Base-by-base conservation (phyloP, 208 protist genomes). In the Trypanosoma theileri region DNA sequence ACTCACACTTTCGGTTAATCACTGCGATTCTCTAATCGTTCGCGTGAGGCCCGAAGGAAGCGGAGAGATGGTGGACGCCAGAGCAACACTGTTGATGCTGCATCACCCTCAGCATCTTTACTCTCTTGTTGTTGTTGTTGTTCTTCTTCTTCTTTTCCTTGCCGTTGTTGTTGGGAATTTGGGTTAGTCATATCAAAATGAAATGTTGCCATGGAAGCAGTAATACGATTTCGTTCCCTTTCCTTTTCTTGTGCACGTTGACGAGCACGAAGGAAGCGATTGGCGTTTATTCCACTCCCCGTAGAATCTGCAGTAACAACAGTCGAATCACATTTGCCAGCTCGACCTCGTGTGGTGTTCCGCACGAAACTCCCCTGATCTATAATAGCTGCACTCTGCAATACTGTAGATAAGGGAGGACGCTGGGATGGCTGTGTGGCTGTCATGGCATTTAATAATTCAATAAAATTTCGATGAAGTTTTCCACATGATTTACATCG, bases 381-480 rank as follows among this genome's bases (percentile, higher is more conserved):
- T 22, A 81, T 71, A 24, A 81, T 66, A 8, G 76, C 76, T 31
- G 61, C 44, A 64, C 70, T 77, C 40, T 71, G 66, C 26, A 81
- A 28, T 40, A 73, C 59, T 11, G 60, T 58, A 22, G 70, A 61
- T 10, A 81, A 59, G 3, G 65, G 21, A n/a, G 76, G 70, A 8
- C 76, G 64, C 21, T 66, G 63, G n/a, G 64, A 60, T 7, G 76
- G 70, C 12, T 77, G 44, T 14, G 17, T 35, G 4, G 26, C n/a
- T 17, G 76, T 81, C 76, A 81, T 81, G 56, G 70, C 69, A 45
- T 81, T 81, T 28, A 81, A 35, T 21, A 81, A 42, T 59, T 81
- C 76, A 41, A 81, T 58, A 42, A 81, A 40, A 59, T 81, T 22
- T 53, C 76, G 42, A 60, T 81, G 76, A 41, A 77, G 45, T 56